These are phyloP conservation scores for Primulina huaijiensis DNA, from an alignment of 257 asterid species.

Conservation along the genomic window DNA sequence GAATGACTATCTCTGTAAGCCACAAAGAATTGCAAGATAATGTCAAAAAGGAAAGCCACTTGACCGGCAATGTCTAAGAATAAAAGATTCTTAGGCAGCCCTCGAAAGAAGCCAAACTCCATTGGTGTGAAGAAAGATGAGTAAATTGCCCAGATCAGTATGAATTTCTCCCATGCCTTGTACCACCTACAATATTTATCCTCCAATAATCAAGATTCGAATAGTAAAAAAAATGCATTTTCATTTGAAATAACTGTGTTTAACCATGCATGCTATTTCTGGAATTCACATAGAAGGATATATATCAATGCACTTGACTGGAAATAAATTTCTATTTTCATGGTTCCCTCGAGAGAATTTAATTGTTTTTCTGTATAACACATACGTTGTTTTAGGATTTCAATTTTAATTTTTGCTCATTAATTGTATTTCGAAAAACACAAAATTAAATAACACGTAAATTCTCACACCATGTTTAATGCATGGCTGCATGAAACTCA, in stretches of 20 bases:
- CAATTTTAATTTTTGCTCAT: too few species aligned
- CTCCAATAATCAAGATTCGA: slow-evolving; percentile 14
- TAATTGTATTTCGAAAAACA: neutral
- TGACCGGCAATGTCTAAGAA: slow-evolving; percentile 65
- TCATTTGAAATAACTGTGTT: neutral
- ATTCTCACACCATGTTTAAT: neutral
- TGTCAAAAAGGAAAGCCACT: slow-evolving; percentile 60
- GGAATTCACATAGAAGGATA: neutral
- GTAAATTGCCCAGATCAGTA: slow-evolving; percentile 67
- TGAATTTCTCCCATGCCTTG: slow-evolving; percentile 63
- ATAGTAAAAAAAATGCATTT: neutral
- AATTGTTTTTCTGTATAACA: too few species aligned
- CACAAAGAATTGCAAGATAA: slow-evolving; percentile 56
- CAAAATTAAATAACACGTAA: neutral
- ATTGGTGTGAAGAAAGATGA: slow-evolving; percentile 70
- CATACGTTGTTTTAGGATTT: too few species aligned
- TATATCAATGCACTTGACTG: neutral
- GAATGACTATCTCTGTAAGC: slow-evolving; percentile 60
- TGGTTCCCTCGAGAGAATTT: too few species aligned
- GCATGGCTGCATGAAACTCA: neutral
- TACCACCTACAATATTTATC: slow-evolving; percentile 49
- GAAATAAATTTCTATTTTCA: too few species aligned
- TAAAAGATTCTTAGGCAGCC: slow-evolving; percentile 62
- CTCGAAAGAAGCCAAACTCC: slow-evolving; percentile 78
- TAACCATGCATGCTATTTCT: neutral